Evolutionary conservation across 2,329 filamentous ascomycete genomes (phyloP).

Genomic region (Cytospora chrysosperma): DNA sequence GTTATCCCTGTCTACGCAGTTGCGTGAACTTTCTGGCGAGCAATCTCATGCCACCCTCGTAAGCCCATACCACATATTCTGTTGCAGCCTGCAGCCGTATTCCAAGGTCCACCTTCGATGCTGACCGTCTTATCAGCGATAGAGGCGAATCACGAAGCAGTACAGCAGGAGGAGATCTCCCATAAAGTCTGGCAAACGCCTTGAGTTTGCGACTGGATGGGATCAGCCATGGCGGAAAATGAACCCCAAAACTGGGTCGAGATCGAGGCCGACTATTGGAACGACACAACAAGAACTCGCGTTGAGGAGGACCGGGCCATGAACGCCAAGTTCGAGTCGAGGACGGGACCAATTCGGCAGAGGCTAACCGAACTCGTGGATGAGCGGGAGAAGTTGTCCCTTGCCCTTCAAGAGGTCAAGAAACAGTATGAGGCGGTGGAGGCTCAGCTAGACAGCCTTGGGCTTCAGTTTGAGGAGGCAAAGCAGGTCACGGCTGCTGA

Average conservation of each 20-base stretch:
- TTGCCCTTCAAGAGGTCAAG: slow-evolving; percentile 37
- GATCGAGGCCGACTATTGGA: slow-evolving; percentile 37
- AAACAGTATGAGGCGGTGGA: slow-evolving; percentile 24
- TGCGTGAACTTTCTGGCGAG: neutral
- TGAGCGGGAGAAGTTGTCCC: slow-evolving; percentile 38
- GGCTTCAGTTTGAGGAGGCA: slow-evolving; percentile 18
- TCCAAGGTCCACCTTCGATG: neutral
- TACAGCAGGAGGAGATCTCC: neutral
- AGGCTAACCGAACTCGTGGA: slow-evolving; percentile 38
- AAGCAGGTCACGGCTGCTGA: slow-evolving; percentile 19
- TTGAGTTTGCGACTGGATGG: neutral
- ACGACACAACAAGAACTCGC: slow-evolving; percentile 24
- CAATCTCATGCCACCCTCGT: slow-evolving; percentile 6
- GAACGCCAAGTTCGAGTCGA: slow-evolving; percentile 34
- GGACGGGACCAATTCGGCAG: slow-evolving; percentile 32
- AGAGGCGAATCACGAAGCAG: neutral
- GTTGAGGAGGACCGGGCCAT: slow-evolving; percentile 33
- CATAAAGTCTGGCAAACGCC: neutral
- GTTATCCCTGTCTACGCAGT: neutral
- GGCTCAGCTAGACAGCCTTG: slow-evolving; percentile 20
- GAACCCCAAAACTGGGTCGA: slow-evolving; percentile 37
- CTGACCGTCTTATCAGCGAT: neutral
- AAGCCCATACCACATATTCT: neutral
- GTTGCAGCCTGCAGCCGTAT: neutral
- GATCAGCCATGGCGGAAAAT: slow-evolving; percentile 12